These are phyloP conservation scores for Irpex lacteus DNA, from an alignment of 1,284 basidiomycete genomes.

Conservation along the genomic window DNA sequence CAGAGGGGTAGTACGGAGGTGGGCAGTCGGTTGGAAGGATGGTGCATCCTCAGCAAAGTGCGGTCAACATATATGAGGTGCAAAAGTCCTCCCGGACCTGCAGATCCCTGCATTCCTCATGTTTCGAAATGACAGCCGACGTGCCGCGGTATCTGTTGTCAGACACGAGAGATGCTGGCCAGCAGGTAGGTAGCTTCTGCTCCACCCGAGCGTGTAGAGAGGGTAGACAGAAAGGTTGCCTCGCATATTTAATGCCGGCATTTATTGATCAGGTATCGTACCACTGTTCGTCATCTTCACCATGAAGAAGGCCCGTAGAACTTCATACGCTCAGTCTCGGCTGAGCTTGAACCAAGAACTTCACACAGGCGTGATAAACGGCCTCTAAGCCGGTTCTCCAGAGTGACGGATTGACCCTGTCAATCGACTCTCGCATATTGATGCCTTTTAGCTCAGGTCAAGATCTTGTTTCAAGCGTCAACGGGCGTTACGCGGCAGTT, in stretches of 20 bases:
- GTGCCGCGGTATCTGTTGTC: slow-evolving; percentile 15
- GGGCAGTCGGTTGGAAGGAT: slow-evolving; percentile 1
- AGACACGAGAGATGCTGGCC: slow-evolving; percentile 12
- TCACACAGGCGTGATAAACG: slow-evolving; percentile 3
- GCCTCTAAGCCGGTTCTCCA: neutral
- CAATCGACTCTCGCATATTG: slow-evolving; percentile 3
- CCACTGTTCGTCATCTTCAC: slow-evolving; percentile 11
- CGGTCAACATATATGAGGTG: slow-evolving; percentile 12
- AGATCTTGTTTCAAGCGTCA: slow-evolving; percentile 14
- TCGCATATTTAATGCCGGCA: slow-evolving; percentile 13
- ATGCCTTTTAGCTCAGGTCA: slow-evolving; percentile 9
- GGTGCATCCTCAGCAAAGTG: neutral
- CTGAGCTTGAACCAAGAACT: neutral
- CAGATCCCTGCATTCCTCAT: slow-evolving; percentile 13
- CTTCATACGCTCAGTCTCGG: slow-evolving; percentile 1
- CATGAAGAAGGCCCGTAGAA: slow-evolving; percentile 3
- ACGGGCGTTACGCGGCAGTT: slow-evolving; percentile 14
- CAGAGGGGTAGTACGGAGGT: neutral
- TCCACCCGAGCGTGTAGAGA: slow-evolving; percentile 15
- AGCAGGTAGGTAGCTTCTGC: slow-evolving; percentile 13
- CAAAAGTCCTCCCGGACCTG: slow-evolving; percentile 12
- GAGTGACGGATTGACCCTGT: slow-evolving; percentile 14
- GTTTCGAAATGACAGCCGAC: slow-evolving; percentile 14
- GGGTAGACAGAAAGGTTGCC: slow-evolving; percentile 5
- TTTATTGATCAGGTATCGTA: slow-evolving; percentile 12